These are phyloP conservation scores for Vanrija pseudolonga DNA, from an alignment of 1,284 basidiomycete genomes.

Conservation along the genomic window DNA sequence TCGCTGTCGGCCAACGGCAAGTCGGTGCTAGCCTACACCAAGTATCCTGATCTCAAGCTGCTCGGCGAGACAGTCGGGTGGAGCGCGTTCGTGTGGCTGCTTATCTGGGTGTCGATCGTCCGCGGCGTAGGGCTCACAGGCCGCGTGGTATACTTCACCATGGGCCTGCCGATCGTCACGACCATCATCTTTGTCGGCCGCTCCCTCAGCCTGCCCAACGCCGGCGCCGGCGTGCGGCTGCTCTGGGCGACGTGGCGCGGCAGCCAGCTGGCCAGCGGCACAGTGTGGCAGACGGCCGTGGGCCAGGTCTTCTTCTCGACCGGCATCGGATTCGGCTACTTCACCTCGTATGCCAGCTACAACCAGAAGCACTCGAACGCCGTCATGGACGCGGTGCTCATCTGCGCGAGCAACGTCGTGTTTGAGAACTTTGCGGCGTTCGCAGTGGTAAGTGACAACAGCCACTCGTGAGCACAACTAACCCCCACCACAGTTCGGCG, in stretches of 20 bases:
- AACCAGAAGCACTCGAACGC: slow-evolving; percentile 28
- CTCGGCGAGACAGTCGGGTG: slow-evolving; percentile 25
- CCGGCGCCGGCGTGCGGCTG: slow-evolving; percentile 17
- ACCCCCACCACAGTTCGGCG: slow-evolving; percentile 9
- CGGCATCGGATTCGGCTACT: slow-evolving; percentile 27
- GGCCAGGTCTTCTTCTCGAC: slow-evolving; percentile 30
- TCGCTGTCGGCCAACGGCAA: slow-evolving; percentile 3
- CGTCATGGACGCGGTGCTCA: slow-evolving; percentile 25
- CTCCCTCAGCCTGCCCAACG: slow-evolving; percentile 19
- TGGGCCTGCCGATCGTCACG: slow-evolving; percentile 28
- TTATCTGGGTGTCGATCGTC: slow-evolving; percentile 19
- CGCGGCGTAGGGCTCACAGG: slow-evolving; percentile 22
- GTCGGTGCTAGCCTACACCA: slow-evolving; percentile 8
- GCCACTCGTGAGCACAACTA: too few species aligned
- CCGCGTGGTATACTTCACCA: slow-evolving; percentile 26
- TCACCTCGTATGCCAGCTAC: slow-evolving; percentile 25
- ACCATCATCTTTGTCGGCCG: slow-evolving; percentile 27
- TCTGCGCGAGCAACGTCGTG: slow-evolving; percentile 20
- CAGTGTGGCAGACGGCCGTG: slow-evolving; percentile 23
- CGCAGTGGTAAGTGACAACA: slow-evolving; percentile 2
- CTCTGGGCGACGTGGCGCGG: slow-evolving; percentile 23
- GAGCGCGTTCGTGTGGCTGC: slow-evolving; percentile 15
- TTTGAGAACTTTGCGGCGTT: slow-evolving; percentile 28
- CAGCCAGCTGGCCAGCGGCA: slow-evolving; percentile 10
- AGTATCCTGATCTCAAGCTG: slow-evolving; percentile 12